Percentiles rank a stretch among this genome's conserved stretches.
Evolutionary conservation across 2,329 filamentous ascomycete genomes (phyloP).

Genomic region (Colletotrichum truncatum): DNA sequence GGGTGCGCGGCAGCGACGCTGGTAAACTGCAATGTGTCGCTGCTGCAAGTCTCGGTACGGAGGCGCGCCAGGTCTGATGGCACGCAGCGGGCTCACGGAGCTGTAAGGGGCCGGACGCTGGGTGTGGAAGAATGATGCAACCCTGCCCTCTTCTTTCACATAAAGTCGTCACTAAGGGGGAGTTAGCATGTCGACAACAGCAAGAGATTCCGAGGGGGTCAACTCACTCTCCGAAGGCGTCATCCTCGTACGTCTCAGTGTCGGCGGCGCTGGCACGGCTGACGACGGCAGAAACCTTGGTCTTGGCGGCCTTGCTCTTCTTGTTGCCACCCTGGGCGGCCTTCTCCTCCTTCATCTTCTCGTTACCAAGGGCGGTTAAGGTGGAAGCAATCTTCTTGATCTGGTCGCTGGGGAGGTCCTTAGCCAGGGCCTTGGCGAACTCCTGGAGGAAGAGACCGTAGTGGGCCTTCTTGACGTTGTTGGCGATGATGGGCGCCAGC

Average conservation of each 20-base stretch:
- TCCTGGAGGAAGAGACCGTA: constrained; percentile 92
- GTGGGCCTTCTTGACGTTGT: constrained; percentile 86
- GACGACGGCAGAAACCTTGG: constrained; percentile 84
- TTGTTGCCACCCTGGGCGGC: constrained; percentile 91
- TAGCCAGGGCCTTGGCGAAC: constrained; percentile 85
- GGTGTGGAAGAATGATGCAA: constrained; percentile 25
- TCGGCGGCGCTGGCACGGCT: constrained; percentile 71
- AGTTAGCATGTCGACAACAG: constrained; percentile 32
- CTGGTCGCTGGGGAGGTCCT: constrained; percentile 89
- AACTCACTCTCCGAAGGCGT: constrained; percentile 83
- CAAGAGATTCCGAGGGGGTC: not conserved
- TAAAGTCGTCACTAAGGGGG: constrained; percentile 71
- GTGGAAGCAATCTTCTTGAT: constrained; percentile 95
- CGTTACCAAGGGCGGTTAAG: constrained; percentile 90
- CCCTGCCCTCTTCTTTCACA: constrained; percentile 61
- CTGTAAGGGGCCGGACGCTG: constrained; percentile 9
- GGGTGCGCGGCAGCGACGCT: constrained; percentile 1
- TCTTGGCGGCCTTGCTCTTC: constrained; percentile 97
- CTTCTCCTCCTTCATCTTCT: constrained; percentile 99
- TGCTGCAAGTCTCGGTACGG: constrained; percentile 2
- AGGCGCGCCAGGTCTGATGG: constrained; percentile 11
- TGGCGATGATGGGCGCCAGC: constrained; percentile 79
- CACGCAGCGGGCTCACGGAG: constrained; percentile 3
- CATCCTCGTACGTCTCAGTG: constrained; percentile 81
- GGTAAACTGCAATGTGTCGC: not conserved